phyloP scores from a whole-genome alignment of 176 grass and related monocot species.

The sorghum (Sorghum bicolor) region DNA sequence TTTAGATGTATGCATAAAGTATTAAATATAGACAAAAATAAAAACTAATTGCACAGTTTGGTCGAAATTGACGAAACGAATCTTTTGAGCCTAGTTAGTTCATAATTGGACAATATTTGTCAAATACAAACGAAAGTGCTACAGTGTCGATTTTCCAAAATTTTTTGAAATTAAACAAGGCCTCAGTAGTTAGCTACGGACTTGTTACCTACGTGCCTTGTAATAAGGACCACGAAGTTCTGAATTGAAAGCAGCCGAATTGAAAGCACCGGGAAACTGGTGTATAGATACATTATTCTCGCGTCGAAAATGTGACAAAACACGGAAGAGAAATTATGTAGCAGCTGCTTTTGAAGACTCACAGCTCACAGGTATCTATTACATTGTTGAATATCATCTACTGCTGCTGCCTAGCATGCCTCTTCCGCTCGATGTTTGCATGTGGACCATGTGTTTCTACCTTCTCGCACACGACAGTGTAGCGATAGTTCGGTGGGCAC shows the following conservation, averaged over 20 bases:
- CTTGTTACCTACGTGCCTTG: too few relatives aligned
- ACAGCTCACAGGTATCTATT: background rate
- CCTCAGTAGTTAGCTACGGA: too few relatives aligned
- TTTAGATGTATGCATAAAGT: too few relatives aligned
- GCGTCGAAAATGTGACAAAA: background rate
- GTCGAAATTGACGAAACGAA: too few relatives aligned
- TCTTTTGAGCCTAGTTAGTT: too few relatives aligned
- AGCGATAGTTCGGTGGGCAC: background rate
- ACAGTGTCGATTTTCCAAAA: too few relatives aligned
- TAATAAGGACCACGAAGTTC: too few relatives aligned
- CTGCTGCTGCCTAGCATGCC: background rate
- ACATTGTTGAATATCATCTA: background rate
- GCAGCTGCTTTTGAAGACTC: background rate
- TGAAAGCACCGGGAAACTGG: background rate
- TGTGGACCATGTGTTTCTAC: background rate
- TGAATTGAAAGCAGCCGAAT: background rate
- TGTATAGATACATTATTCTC: background rate
- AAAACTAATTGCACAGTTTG: too few relatives aligned
- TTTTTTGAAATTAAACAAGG: too few relatives aligned
- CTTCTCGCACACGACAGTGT: constrained; percentile 11
- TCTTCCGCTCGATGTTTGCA: background rate
- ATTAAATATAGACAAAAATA: too few relatives aligned
- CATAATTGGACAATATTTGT: too few relatives aligned
- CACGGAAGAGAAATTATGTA: background rate
- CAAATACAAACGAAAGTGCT: too few relatives aligned